Conservation (phyloP, 495 filamentous ascomycete genomes). For the Talaromyces adpressus region DNA sequence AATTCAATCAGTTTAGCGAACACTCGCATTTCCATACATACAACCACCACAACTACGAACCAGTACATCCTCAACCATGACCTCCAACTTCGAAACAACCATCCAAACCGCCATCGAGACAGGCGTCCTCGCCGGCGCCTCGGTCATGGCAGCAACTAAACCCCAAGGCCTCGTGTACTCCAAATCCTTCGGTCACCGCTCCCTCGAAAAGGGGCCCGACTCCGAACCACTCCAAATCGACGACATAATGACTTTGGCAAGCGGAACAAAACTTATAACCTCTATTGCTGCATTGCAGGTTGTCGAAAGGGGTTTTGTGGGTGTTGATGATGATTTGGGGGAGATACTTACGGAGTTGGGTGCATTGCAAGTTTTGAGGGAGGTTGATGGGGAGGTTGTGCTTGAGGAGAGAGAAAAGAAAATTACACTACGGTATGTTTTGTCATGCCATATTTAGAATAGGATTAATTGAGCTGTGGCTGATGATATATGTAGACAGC, state of each 20-base stretch:
- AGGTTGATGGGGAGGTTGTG: slow-evolving; percentile 7
- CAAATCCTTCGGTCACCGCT: neutral
- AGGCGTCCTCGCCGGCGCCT: neutral
- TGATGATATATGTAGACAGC: neutral
- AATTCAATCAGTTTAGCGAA: neutral
- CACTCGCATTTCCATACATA: too few relatives aligned
- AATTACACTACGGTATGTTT: neutral
- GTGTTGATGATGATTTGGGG: slow-evolving; percentile 29
- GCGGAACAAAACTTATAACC: slow-evolving; percentile 28
- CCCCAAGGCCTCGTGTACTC: neutral
- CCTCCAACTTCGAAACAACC: neutral
- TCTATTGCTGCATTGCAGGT: slow-evolving; percentile 36
- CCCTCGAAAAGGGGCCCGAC: neutral
- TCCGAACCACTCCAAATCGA: neutral
- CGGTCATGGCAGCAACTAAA: neutral
- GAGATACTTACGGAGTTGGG: slow-evolving; percentile 19
- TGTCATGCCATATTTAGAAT: too few relatives aligned
- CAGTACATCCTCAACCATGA: neutral
- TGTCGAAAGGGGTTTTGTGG: slow-evolving; percentile 31
- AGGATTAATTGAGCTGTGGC: neutral
- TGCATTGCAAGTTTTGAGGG: slow-evolving; percentile 11
- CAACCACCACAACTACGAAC: neutral
- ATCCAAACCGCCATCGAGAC: neutral
- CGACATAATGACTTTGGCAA: neutral
- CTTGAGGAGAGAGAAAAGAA: neutral